phyloP scores from a whole-genome alignment of 1,284 basidiomycete genomes.

The Lignosus rhinocerotis region DNA sequence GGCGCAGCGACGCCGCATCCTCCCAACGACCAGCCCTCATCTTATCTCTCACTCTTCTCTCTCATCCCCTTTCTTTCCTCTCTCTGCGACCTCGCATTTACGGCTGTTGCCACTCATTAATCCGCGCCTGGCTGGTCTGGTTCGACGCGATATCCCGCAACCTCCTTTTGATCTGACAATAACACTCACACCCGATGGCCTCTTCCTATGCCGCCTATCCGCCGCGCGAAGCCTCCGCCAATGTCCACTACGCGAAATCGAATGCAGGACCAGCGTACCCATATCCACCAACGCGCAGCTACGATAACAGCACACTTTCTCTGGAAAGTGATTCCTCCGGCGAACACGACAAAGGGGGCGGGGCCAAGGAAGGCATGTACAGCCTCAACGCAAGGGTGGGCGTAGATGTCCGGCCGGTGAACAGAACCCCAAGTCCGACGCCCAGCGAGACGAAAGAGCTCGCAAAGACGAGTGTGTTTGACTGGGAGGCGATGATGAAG shows the following conservation, averaged over 20 bases:
- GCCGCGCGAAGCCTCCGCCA: conserved; percentile 17
- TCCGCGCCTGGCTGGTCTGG: conserved; percentile 14
- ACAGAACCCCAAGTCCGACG: conserved; percentile 43
- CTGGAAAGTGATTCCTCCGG: conserved; percentile 17
- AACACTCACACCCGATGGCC: conserved; percentile 23
- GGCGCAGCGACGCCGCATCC: background rate
- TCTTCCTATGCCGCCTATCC: conserved; percentile 34
- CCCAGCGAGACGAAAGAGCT: conserved; percentile 40
- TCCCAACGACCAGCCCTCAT: conserved; percentile 1
- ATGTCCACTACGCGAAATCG: conserved; percentile 21
- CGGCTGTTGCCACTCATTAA: background rate
- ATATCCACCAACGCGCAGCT: conserved; percentile 26
- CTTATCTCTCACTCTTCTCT: background rate
- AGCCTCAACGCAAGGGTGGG: conserved; percentile 4
- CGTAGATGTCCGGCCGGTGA: conserved; percentile 27
- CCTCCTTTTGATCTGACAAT: background rate
- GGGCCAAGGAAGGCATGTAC: conserved; percentile 4
- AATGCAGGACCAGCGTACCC: conserved; percentile 18
- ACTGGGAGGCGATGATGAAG: conserved; percentile 43
- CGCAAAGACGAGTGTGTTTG: conserved; percentile 38
- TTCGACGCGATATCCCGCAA: conserved; percentile 12
- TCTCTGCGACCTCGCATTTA: conserved; percentile 1
- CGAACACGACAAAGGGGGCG: conserved; percentile 15
- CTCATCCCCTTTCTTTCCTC: conserved; percentile 1
- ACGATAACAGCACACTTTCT: conserved; percentile 23